These are phyloP conservation scores for Thermochaetoides thermophila DNA, from an alignment of 495 filamentous ascomycete genomes.

Conservation along the genomic window DNA sequence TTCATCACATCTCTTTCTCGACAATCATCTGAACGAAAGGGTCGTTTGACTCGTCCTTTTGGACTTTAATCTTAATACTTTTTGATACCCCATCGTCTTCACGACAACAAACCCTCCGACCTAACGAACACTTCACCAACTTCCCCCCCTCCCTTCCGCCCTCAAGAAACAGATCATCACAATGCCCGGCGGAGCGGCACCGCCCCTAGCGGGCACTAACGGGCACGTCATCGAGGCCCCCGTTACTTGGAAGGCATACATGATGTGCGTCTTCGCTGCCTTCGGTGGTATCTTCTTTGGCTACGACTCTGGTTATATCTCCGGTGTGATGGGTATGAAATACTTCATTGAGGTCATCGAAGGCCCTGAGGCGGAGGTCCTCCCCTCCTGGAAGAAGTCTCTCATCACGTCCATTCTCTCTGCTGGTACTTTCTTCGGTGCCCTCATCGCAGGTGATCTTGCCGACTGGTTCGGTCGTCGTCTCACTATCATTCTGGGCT, in stretches of 20 bases:
- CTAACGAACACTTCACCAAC: too few relatives aligned
- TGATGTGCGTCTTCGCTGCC: slow-evolving; percentile 52
- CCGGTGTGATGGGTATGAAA: slow-evolving; percentile 42
- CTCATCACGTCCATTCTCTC: slow-evolving; percentile 58
- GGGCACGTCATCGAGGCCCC: slow-evolving; percentile 42
- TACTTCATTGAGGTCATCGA: slow-evolving; percentile 34
- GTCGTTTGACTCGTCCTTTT: too few relatives aligned
- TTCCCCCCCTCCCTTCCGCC: too few relatives aligned
- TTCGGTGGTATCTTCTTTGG: slow-evolving; percentile 57
- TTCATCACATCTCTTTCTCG: too few relatives aligned
- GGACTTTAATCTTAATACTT: too few relatives aligned
- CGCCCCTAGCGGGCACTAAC: slow-evolving; percentile 18
- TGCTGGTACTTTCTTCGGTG: slow-evolving; percentile 49
- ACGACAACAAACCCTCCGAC: too few relatives aligned
- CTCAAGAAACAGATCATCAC: background rate
- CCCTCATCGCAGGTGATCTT: slow-evolving; percentile 51
- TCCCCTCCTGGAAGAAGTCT: slow-evolving; percentile 33
- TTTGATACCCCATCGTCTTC: too few relatives aligned
- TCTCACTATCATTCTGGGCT: slow-evolving; percentile 51
- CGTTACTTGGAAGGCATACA: slow-evolving; percentile 47
- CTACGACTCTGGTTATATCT: slow-evolving; percentile 50
- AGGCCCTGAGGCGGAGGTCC: slow-evolving; percentile 20
- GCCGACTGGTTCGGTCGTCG: slow-evolving; percentile 55
- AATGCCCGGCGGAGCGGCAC: slow-evolving; percentile 11
- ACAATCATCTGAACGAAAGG: too few relatives aligned